Base-by-base conservation (phyloP, 106 monocot genomes). In the Platanthera zijinensis region DNA sequence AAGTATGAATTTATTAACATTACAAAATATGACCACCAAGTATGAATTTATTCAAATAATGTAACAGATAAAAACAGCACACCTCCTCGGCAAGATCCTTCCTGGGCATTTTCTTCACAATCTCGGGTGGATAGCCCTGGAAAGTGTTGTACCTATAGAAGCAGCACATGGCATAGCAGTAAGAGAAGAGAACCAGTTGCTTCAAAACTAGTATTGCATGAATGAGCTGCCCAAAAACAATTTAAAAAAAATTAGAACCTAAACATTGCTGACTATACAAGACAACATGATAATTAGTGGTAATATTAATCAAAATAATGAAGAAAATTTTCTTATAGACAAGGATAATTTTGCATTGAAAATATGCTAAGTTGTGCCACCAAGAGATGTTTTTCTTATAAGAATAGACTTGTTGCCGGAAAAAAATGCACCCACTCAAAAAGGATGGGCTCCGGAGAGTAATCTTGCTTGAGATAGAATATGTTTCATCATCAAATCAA, bases 91-190 rank as follows among this genome's bases (percentile, higher is more conserved):
- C 86, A 68, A 97, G 87, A 78, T 97, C 96, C 78, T 91, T 93
- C 73, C 91, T 97, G 32, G 96, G 89, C 96, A 93, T 97, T 88
- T 97, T 97, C 83, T 93, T 97, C 78, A 97, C 93, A 15, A 97
- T 82, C 71, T 93, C 93, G 78, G 96, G 96, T 61, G 96, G 93
- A 80, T 97, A 93, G 51, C 93, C 93, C 84, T 87, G 87, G 74
- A 97, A 97, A 45, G 96, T 97, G 77, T 91, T 93, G 71, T 97
- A 97, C 74, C 96, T 93, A 74, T 19, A 77, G 21, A 69, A 63
- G 22, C 18, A 7, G 8, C 18, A 63, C 15, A 59, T 59, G 18
- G 7, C 18, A 59, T 53, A 53, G 52, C 13, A 8, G 52, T 10
- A 13, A 10, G 13, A 53, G 39, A 39, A 39, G 39, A 39, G 39